Percentiles rank a stretch among this genome's conserved stretches.
Evolutionary conservation across 495 filamentous ascomycete genomes (phyloP).

Genomic region (Hyphodiscus hymeniophilus): DNA sequence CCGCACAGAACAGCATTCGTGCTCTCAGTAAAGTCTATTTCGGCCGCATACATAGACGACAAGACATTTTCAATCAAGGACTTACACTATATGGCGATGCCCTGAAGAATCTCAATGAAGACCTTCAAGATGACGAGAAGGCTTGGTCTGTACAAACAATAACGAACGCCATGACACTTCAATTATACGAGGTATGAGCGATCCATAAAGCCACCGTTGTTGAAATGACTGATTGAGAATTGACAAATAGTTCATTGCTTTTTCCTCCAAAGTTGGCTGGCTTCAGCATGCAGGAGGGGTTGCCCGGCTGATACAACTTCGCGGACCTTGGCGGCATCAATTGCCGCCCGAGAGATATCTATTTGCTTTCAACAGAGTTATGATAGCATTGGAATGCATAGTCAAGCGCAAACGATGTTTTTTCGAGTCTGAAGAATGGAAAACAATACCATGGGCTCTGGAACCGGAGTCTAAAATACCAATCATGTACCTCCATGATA

Average conservation of each 20-base stretch:
- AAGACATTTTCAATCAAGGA: background rate
- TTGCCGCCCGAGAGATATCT: background rate
- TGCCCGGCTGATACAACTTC: background rate
- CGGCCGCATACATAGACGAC: background rate
- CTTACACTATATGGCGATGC: background rate
- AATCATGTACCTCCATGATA: background rate
- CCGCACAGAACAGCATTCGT: background rate
- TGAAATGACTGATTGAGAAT: background rate
- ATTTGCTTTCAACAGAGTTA: background rate
- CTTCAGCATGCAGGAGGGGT: background rate
- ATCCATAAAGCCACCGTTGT: background rate
- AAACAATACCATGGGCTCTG: constrained; percentile 1
- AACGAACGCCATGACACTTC: background rate
- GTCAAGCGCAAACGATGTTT: background rate
- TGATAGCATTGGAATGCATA: background rate
- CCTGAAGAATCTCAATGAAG: background rate
- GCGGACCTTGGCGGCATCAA: background rate
- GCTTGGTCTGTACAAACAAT: background rate
- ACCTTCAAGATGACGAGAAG: constrained; percentile 1
- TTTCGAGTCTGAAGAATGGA: background rate
- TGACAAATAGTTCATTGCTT: background rate
- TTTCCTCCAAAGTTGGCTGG: background rate
- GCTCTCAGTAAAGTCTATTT: constrained; percentile 2
- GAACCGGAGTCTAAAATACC: background rate
- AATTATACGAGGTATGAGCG: background rate